A percentile compares a stretch with the other conserved stretches of the same genome.
phyloP scores from a whole-genome alignment of 805 yeast species.

The Metschnikowia similis region DNA sequence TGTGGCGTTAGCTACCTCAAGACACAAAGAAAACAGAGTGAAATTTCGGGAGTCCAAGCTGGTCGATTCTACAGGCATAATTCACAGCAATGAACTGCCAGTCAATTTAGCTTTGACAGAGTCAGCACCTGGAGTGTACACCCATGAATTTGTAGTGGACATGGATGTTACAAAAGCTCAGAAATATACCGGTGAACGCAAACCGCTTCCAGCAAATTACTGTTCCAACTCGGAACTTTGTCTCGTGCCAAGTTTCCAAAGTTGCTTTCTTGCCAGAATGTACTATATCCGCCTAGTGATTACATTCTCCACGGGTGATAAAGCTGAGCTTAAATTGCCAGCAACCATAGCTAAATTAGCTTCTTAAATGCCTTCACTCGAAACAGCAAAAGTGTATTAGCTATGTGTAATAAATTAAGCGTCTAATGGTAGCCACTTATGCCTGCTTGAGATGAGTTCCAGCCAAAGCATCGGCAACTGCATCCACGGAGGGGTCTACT shows the following conservation, averaged over 20 bases:
- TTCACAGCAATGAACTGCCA: constrained; percentile 5
- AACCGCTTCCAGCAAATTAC: constrained; percentile 6
- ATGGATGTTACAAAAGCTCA: constrained; percentile 27
- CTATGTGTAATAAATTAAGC: background rate
- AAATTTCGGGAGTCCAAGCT: constrained; percentile 19
- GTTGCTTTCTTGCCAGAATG: constrained; percentile 30
- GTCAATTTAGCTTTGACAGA: constrained; percentile 3
- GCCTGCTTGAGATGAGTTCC: constrained; percentile 41
- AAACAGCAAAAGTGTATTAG: background rate
- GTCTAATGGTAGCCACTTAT: background rate
- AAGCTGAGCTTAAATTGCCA: constrained; percentile 27
- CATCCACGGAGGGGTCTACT: constrained; percentile 47
- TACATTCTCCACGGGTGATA: constrained; percentile 21
- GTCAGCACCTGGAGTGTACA: constrained; percentile 11
- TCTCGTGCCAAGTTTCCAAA: constrained; percentile 38
- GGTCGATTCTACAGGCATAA: constrained; percentile 20
- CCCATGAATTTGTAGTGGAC: constrained; percentile 20
- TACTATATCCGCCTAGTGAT: constrained; percentile 27
- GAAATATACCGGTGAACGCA: constrained; percentile 10
- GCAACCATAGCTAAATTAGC: background rate
- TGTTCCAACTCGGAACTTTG: constrained; percentile 24
- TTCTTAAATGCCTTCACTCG: background rate
- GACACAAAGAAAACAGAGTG: constrained; percentile 26
- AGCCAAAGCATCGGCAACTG: constrained; percentile 56
- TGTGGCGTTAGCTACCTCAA: constrained; percentile 28